These are phyloP conservation scores for Paraphoma chrysanthemicola DNA, from an alignment of 2,329 filamentous ascomycete genomes.

Conservation along the genomic window DNA sequence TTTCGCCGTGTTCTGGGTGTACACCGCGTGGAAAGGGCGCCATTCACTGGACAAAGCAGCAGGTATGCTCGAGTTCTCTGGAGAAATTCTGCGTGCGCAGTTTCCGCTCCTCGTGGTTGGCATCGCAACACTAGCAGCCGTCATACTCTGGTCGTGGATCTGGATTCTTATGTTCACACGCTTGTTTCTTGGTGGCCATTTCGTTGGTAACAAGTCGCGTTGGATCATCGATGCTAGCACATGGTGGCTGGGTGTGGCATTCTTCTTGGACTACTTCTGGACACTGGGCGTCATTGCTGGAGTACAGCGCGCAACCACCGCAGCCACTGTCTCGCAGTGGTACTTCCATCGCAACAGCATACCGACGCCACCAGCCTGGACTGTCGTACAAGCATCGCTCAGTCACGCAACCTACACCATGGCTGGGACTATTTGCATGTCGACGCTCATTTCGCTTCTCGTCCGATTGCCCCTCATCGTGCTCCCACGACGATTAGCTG, in stretches of 20 bases:
- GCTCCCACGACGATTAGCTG: slow-evolving; percentile 77
- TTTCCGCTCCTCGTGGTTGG: slow-evolving; percentile 84
- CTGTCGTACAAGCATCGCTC: slow-evolving; percentile 84
- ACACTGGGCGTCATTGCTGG: slow-evolving; percentile 86
- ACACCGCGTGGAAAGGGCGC: slow-evolving; percentile 80
- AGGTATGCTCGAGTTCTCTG: slow-evolving; percentile 89
- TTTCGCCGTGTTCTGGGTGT: slow-evolving; percentile 79
- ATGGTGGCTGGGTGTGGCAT: slow-evolving; percentile 95
- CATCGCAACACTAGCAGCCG: slow-evolving; percentile 74
- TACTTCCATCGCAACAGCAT: slow-evolving; percentile 93
- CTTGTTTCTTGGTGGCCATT: slow-evolving; percentile 91
- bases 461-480: slow-evolving; percentile 86
- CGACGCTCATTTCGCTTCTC: slow-evolving; percentile 79
- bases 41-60: slow-evolving; percentile 83
- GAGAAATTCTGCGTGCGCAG: slow-evolving; percentile 84
- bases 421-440: slow-evolving; percentile 91
- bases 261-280: slow-evolving; percentile 95
- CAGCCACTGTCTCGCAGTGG: slow-evolving; percentile 96
- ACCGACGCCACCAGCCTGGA: slow-evolving; percentile 76
- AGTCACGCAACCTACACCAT: slow-evolving; percentile 83
- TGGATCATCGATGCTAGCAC: slow-evolving; percentile 88
- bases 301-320: slow-evolving; percentile 88
- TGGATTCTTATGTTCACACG: slow-evolving; percentile 98
- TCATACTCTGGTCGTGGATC: slow-evolving; percentile 90
- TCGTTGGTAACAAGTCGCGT: slow-evolving; percentile 60